These are phyloP conservation scores for Solanum appendiculatum DNA, from an alignment of 257 asterid species.

Conservation along the genomic window DNA sequence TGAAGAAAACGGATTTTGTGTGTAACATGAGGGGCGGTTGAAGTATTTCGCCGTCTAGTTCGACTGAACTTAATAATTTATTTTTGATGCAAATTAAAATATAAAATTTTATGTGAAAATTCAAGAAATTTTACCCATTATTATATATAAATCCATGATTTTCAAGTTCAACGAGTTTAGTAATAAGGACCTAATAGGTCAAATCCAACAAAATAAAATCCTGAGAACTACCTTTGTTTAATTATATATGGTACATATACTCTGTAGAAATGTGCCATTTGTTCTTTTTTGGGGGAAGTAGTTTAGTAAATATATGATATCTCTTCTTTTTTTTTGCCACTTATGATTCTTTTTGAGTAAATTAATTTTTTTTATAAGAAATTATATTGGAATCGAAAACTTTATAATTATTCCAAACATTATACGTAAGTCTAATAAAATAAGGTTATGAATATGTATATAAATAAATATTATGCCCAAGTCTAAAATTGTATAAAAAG, in stretches of 20 bases:
- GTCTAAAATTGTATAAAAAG: neutral
- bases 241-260: neutral
- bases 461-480: neutral
- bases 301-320: no score
- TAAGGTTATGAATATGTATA: neutral
- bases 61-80: neutral
- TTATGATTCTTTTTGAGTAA: neutral
- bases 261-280: neutral
- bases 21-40: neutral
- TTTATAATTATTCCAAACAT: neutral
- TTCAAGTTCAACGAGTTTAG: neutral
- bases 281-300: neutral
- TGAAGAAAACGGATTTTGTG: neutral
- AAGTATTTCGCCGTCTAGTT: neutral
- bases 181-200: neutral
- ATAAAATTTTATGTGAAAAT: neutral
- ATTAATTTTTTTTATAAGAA: neutral
- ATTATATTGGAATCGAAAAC: neutral
- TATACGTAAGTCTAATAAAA: neutral
- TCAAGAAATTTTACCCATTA: neutral
- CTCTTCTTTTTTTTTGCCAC: neutral
- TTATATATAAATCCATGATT: neutral
- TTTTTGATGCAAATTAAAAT: neutral
- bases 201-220: neutral
- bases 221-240: neutral